Percentiles rank a stretch among this genome's conserved stretches.
These are phyloP conservation scores for Durusdinium trenchii DNA, from an alignment of 73 alveolate genomes.

Conservation along the genomic window DNA sequence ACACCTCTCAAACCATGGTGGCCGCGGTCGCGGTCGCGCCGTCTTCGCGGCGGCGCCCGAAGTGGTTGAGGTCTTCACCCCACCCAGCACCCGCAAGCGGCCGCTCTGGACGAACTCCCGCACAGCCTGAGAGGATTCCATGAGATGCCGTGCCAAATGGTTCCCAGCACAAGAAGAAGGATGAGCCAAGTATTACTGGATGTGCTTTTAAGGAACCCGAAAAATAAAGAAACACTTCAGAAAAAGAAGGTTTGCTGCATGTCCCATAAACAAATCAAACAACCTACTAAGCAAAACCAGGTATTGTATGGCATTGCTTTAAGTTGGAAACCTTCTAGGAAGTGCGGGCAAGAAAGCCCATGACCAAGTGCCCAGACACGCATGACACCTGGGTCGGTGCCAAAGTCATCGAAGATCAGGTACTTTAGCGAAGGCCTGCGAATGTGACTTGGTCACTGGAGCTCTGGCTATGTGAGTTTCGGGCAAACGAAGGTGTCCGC, in stretches of 20 bases:
- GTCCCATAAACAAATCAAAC: too few species aligned
- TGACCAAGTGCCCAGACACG: not conserved
- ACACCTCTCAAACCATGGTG: too few species aligned
- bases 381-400: slow-evolving; percentile 51
- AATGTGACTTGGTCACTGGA: not conserved
- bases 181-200: too few species aligned
- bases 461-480: too few species aligned
- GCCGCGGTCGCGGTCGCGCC: too few species aligned
- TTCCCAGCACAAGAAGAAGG: not conserved
- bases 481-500: too few species aligned
- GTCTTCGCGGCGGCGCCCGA: too few species aligned
- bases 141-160: too few species aligned
- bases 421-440: not conserved
- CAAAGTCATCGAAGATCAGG: slow-evolving; percentile 48
- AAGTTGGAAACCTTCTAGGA: too few species aligned
- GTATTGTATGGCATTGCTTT: too few species aligned
- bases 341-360: not conserved
- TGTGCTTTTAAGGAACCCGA: not conserved
- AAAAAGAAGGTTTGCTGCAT: not conserved
- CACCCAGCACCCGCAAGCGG: slow-evolving; percentile 31
- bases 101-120: slow-evolving; percentile 53
- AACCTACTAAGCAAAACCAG: too few species aligned
- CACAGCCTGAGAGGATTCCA: slow-evolving; percentile 55
- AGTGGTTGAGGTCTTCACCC: too few species aligned
- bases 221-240: not conserved